Evolutionary conservation across 2,329 filamentous ascomycete species (phyloP), one percentile per base, ranked within the genome.

Genomic region (Setomelanomma holmii): DNA sequence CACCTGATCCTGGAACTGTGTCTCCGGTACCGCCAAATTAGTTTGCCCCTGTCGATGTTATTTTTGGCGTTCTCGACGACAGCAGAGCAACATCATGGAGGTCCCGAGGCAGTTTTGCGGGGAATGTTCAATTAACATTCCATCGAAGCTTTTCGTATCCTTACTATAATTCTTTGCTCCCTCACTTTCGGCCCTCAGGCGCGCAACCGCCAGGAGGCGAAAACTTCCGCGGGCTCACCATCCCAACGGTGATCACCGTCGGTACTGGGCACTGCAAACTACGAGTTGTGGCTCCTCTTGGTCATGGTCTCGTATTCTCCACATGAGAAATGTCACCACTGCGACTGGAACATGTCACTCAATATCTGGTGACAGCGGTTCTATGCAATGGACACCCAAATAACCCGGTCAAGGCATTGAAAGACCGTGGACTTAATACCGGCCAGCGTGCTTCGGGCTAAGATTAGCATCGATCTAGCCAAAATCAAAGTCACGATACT

Each of bases 91-190:
- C 49, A 39, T 39, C 40, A 58, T 56, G 56, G 51, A 58, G 55
- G 56, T 51, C 53, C 59, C 58, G 51, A 68, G 50, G 58, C 50
- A 40, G 52, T 27, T 24, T 44, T 64, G 56, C 41, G 55, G 51
- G 51, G 53, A 46, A 49, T 36, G 27, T 44, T 49, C 54, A 69
- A 69, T 69, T 55, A 66, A 66, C 49, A 36, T 66, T 38, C 27
- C 27, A 60, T 51, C 55, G 60, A 68, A 71, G 63, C 67, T 67
- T 69, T 67, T 68, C 68, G 68, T 71, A 69, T 70, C 59, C 40
- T 30, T 53, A 68, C 66, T 68, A 39, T 66, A 62, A 58, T 51
- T 47, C 41, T 60, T 57, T 48, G 40, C 43, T 54, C 53, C 52
- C 33, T 43, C 41, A 46, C 46, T 49, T 56, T 53, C 55, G 51